A percentile compares a stretch with the other conserved stretches of the same genome.
phyloP scores from a whole-genome alignment of 1,284 basidiomycete genomes.

The Porodaedalea pini region DNA sequence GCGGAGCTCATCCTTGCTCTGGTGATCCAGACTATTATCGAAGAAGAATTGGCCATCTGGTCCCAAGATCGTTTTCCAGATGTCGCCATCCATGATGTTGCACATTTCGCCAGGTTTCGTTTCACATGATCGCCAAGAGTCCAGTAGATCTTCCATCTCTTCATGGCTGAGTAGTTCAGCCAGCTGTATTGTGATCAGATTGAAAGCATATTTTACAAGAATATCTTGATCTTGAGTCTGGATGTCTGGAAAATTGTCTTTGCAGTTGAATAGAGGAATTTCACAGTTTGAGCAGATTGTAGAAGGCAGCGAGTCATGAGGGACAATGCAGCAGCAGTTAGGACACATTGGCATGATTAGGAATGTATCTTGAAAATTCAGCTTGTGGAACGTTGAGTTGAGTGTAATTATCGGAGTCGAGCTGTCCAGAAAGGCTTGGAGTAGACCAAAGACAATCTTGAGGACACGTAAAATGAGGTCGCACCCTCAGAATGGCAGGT shows the following conservation, averaged over 20 bases:
- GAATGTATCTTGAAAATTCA: too few relatives aligned
- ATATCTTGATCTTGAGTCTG: too few relatives aligned
- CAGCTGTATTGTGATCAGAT: background rate
- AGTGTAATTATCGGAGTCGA: too few relatives aligned
- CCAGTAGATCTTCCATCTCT: constrained; percentile 13
- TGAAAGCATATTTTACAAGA: background rate
- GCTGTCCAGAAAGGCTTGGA: background rate
- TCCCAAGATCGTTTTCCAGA: constrained; percentile 20
- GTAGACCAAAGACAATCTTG: background rate
- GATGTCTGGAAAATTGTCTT: background rate
- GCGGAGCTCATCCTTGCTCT: constrained; percentile 15
- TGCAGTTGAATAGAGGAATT: background rate
- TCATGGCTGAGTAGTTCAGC: constrained; percentile 4
- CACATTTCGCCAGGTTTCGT: background rate
- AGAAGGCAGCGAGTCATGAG: too few relatives aligned
- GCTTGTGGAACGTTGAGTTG: too few relatives aligned
- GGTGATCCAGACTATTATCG: background rate
- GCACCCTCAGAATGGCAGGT: constrained; percentile 1
- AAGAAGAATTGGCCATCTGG: constrained; percentile 20
- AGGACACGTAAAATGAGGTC: constrained; percentile 5
- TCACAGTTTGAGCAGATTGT: too few relatives aligned
- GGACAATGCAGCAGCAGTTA: too few relatives aligned
- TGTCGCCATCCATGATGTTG: constrained; percentile 12
- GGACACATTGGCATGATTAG: too few relatives aligned
- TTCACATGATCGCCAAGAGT: background rate